Evolutionary conservation across 768 basidiomycete genomes (phyloP), one percentile per base, ranked within the genome.

Genomic region (Suillus discolor): DNA sequence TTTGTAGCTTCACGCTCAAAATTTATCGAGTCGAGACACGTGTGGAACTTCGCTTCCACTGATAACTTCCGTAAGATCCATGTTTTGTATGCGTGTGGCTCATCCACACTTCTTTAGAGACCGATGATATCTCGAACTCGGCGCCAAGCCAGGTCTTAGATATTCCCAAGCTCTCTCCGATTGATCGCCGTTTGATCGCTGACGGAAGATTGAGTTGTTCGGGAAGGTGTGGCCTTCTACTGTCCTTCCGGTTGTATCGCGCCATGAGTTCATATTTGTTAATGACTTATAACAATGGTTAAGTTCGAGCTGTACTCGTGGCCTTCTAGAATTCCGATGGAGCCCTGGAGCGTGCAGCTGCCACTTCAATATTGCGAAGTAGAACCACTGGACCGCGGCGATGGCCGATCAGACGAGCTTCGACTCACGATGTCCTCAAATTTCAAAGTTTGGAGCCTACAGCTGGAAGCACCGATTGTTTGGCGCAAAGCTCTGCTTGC

Each of bases 321-420:
- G 18, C 12, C 18, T 34, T 55, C 54, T 55, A 34, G 31, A 34
- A 55, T 13, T 55, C 20, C 36, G 34, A n/a, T 55, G 34, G 34
- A 55, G 20, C 36, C 54, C 15, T 36, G 34, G 54, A 36, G 54
- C 34, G 20, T 13, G 11, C 34, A 34, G 31, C 12, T 55, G 20
- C 34, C 54, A 34, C 31, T 20, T 20, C 54, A 31, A 15, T 13
- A 31, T 55, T 15, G 54, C 54, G 34, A 55, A 55, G 54, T 6
- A 55, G 34, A 55, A 34, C 34, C 20, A 55, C 51, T 51, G 51
- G 13, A n/a, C 34, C 7, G 12, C 34, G 34, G 54, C 6, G 54
- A 55, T 55, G 54, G 54, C 54, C 54, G 54, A 34, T 36, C 36
- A 55, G 54, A 6, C 54, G 54, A 20, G 54, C 36, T 36, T 36